Evolutionary conservation across 164 flowering plant genomes (phyloP).

Genomic region (Magnolia changhungtana): DNA sequence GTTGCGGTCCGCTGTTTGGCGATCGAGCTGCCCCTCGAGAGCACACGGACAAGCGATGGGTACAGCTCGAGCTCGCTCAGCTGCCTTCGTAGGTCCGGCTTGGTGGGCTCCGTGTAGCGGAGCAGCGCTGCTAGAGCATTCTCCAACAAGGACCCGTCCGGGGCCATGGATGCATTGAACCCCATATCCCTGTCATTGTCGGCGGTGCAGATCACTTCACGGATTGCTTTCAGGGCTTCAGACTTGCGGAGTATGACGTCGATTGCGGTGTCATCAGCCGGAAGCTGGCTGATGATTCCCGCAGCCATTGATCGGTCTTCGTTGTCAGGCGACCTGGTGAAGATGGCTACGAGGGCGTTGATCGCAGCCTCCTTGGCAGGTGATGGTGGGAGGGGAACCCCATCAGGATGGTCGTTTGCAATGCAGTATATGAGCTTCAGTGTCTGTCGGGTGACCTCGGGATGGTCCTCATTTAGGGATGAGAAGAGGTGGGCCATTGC

Average conservation of each 20-base stretch:
- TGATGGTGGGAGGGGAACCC: slow-evolving; percentile 24
- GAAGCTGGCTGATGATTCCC: slow-evolving; percentile 22
- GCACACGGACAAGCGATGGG: slow-evolving; percentile 22
- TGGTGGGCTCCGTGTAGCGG: slow-evolving; percentile 21
- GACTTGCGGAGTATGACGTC: slow-evolving; percentile 20
- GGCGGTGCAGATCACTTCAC: slow-evolving; percentile 16
- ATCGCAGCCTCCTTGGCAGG: slow-evolving; percentile 19
- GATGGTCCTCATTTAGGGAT: slow-evolving; percentile 6
- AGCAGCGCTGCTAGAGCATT: slow-evolving; percentile 24
- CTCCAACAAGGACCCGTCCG: slow-evolving; percentile 18
- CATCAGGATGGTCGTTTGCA: slow-evolving; percentile 15
- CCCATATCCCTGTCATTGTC: slow-evolving; percentile 5
- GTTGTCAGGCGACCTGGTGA: slow-evolving; percentile 19
- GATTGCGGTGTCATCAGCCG: slow-evolving; percentile 15
- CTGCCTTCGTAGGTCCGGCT: slow-evolving; percentile 20
- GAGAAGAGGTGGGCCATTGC: slow-evolving; percentile 15
- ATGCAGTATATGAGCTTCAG: slow-evolving; percentile 25
- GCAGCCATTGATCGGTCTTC: slow-evolving; percentile 22
- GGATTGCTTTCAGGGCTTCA: slow-evolving; percentile 27
- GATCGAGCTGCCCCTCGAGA: slow-evolving; percentile 23
- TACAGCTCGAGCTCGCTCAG: slow-evolving; percentile 18
- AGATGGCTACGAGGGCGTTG: slow-evolving; percentile 19
- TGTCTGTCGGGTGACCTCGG: slow-evolving; percentile 7
- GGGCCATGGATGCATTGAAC: background rate
- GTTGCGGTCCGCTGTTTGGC: slow-evolving; percentile 25